A percentile compares a stretch with the other conserved stretches of the same genome.
Evolutionary conservation across 495 filamentous ascomycete genomes (phyloP).

Genomic region (Aspergillus funiculosus): DNA sequence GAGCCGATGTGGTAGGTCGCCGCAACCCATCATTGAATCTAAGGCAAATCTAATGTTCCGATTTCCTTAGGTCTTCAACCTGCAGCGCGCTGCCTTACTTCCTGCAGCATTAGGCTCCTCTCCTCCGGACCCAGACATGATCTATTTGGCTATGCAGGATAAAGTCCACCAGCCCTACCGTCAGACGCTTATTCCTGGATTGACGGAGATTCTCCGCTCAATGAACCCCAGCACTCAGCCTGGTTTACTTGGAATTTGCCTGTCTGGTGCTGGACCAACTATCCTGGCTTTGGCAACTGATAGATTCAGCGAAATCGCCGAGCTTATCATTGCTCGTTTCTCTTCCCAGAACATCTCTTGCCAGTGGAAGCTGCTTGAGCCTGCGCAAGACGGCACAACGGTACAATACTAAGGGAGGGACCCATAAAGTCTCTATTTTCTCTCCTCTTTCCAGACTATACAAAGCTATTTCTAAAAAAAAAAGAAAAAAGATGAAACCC

Average conservation of each 20-base stretch:
- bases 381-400: conserved; percentile 74
- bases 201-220: conserved; percentile 81
- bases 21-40: background rate
- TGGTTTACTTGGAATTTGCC: conserved; percentile 84
- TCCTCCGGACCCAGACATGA: conserved; percentile 86
- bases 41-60: background rate
- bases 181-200: conserved; percentile 77
- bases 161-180: conserved; percentile 95
- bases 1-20: conserved; percentile 66
- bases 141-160: conserved; percentile 96
- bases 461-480: no score
- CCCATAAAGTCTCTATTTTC: background rate
- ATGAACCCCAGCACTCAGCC: conserved; percentile 80
- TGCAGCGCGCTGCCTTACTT: conserved; percentile 84
- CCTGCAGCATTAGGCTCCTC: conserved; percentile 78
- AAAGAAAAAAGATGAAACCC: no score
- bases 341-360: conserved; percentile 64
- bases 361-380: conserved; percentile 81
- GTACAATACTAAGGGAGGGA: conserved; percentile 33
- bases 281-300: conserved; percentile 86
- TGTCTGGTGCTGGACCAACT: conserved; percentile 90
- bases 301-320: conserved; percentile 79
- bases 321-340: conserved; percentile 66
- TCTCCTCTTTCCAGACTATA: no score
- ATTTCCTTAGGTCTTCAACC: conserved; percentile 69